These are phyloP conservation scores for Aegilops bicornis DNA, from an alignment of 176 grass and related monocot genomes.

Conservation along the genomic window DNA sequence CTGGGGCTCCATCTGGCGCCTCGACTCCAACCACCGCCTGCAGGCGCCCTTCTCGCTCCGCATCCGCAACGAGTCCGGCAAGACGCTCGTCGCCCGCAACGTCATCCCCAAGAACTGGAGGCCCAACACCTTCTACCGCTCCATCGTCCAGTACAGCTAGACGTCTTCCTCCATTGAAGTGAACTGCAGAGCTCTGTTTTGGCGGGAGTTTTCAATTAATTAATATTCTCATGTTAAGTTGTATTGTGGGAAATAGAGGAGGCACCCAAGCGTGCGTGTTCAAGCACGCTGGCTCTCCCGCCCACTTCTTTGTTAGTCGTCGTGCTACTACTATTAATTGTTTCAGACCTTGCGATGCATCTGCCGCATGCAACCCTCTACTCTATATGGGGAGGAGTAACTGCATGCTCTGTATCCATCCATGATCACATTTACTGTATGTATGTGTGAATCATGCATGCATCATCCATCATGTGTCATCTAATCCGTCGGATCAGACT, in stretches of 20 bases:
- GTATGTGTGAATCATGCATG: conserved; percentile 2
- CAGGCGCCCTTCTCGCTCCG: conserved; percentile 62
- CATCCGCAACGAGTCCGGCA: conserved; percentile 65
- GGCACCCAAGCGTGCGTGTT: neutral
- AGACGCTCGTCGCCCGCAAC: conserved; percentile 50
- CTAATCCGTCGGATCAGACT: neutral
- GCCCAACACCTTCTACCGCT: conserved; percentile 64
- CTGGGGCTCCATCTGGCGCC: conserved; percentile 62
- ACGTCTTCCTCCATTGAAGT: no score
- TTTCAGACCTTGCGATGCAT: neutral
- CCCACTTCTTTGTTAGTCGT: neutral
- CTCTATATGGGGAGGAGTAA: no score
- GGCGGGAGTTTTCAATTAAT: neutral
- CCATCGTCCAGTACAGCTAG: conserved; percentile 63
- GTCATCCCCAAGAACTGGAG: conserved; percentile 67
- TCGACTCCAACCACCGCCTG: conserved; percentile 58
- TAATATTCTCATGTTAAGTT: no score
- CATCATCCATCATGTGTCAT: neutral
- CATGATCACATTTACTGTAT: neutral
- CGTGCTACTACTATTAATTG: neutral
- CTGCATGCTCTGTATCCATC: neutral
- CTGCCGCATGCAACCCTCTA: neutral
- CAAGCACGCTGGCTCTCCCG: neutral
- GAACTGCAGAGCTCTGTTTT: neutral
- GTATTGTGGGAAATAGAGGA: neutral